Conservation (phyloP, 2,329 filamentous ascomycete genomes). For the Penicillium sp. region DNA sequence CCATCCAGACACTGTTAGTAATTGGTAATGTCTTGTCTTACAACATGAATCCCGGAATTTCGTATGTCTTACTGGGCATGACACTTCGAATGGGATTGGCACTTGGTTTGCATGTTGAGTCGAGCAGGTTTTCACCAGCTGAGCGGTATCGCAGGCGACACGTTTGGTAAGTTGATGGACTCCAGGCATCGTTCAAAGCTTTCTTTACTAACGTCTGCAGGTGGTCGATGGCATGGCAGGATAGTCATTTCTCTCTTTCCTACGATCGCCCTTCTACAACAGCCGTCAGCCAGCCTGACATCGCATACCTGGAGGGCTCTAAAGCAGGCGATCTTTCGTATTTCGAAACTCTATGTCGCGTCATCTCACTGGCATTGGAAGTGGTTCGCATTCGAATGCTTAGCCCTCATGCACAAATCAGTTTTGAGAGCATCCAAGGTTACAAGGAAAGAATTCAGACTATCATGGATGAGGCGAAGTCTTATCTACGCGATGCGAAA, state of each 20-base stretch:
- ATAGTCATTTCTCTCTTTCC: slow-evolving; percentile 63
- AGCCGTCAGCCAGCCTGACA: slow-evolving; percentile 54
- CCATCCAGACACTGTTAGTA: slow-evolving; percentile 62
- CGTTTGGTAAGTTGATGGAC: slow-evolving; percentile 39
- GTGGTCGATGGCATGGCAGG: slow-evolving; percentile 67
- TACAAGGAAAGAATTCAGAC: slow-evolving; percentile 59
- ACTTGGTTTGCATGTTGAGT: slow-evolving; percentile 61
- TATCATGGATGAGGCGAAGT: slow-evolving; percentile 59
- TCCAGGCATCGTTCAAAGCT: neutral
- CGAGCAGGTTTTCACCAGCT: slow-evolving; percentile 53
- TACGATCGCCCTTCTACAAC: slow-evolving; percentile 61
- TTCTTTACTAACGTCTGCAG: slow-evolving; percentile 24
- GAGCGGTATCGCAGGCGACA: slow-evolving; percentile 49
- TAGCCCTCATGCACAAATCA: slow-evolving; percentile 55
- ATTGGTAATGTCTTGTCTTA: slow-evolving; percentile 64
- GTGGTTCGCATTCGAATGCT: slow-evolving; percentile 61
- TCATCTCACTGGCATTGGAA: slow-evolving; percentile 55
- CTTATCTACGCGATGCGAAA: slow-evolving; percentile 57
- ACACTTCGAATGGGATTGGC: slow-evolving; percentile 63
- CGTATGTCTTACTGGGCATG: slow-evolving; percentile 62
- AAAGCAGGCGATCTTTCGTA: slow-evolving; percentile 54
- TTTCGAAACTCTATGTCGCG: slow-evolving; percentile 59
- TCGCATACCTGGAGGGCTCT: slow-evolving; percentile 51
- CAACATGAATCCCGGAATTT: slow-evolving; percentile 66
- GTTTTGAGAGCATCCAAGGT: slow-evolving; percentile 55